Evolutionary conservation across 140 eudicot species (phyloP).

Genomic region (Flaveria floridana): DNA sequence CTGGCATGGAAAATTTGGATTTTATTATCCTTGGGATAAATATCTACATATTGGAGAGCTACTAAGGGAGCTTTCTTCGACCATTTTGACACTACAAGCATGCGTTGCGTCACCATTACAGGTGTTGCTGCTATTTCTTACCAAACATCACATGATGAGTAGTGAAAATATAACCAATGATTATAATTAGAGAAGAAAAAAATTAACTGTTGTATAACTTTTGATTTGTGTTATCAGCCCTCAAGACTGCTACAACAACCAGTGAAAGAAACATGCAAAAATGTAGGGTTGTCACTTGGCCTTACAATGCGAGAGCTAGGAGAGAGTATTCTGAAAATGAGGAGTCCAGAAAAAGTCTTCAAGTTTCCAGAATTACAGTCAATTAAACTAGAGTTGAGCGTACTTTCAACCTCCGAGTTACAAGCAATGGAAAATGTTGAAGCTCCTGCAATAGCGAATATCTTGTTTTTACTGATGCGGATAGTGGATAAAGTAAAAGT

Average conservation of each 20-base stretch:
- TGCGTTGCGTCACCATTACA: conserved; percentile 60
- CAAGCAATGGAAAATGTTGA: conserved; percentile 39
- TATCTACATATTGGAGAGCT: conserved; percentile 65
- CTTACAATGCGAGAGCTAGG: conserved; percentile 65
- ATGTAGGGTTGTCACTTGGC: conserved; percentile 38
- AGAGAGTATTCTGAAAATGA: conserved; percentile 60
- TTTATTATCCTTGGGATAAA: conserved; percentile 74
- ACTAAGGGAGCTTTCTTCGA: conserved; percentile 65
- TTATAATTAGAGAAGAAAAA: neutral
- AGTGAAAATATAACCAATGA: neutral
- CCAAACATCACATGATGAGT: neutral
- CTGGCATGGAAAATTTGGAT: conserved; percentile 82
- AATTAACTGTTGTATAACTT: neutral
- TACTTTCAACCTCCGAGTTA: conserved; percentile 31
- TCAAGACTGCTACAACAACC: conserved; percentile 32
- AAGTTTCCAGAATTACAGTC: conserved; percentile 48
- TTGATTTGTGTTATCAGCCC: conserved; percentile 43
- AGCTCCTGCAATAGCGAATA: conserved; percentile 52
- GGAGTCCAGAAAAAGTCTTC: conserved; percentile 36
- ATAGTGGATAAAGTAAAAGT: conserved; percentile 55
- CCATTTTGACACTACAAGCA: conserved; percentile 51
- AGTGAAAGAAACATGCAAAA: conserved; percentile 50
- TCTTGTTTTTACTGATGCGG: conserved; percentile 52
- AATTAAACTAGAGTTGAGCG: conserved; percentile 44
- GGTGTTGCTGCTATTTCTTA: conserved; percentile 35